Evolutionary conservation across 768 basidiomycete species (phyloP).

Genomic region (Pulveroboletus sp.): DNA sequence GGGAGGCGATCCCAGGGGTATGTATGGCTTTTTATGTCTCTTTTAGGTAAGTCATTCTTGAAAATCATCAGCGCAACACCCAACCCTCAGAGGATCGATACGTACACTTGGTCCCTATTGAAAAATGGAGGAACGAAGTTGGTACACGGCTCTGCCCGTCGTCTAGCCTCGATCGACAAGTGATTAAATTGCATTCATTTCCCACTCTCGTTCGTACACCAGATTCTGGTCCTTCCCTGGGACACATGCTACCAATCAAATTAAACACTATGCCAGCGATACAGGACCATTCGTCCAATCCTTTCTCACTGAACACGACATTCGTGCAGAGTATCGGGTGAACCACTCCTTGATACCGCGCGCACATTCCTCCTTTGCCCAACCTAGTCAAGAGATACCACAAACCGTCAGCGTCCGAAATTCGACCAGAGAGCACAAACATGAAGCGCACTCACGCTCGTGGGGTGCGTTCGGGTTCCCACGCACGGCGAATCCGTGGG

Average conservation of each 20-base stretch:
- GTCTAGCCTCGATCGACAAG: too few relatives aligned
- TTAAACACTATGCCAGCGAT: too few relatives aligned
- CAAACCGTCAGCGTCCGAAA: neutral
- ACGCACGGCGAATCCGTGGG: conserved; percentile 22
- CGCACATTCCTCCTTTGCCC: conserved; percentile 57
- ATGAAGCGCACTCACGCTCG: conserved; percentile 15
- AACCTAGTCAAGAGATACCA: conserved; percentile 33
- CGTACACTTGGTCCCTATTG: too few relatives aligned
- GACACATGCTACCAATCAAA: too few relatives aligned
- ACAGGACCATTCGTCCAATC: neutral
- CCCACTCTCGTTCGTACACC: too few relatives aligned
- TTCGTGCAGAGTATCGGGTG: neutral
- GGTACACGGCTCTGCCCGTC: too few relatives aligned
- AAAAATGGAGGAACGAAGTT: neutral
- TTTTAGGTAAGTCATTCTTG: too few relatives aligned
- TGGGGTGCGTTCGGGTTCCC: conserved; percentile 12
- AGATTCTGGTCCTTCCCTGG: neutral
- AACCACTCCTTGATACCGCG: conserved; percentile 47
- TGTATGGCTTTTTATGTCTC: too few relatives aligned
- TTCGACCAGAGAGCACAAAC: neutral
- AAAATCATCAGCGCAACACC: too few relatives aligned
- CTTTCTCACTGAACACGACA: neutral
- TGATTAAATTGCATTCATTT: too few relatives aligned
- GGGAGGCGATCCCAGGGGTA: too few relatives aligned
- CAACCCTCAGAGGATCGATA: too few relatives aligned